Percentiles rank a stretch among this genome's conserved stretches.
These are phyloP conservation scores for Termitomyces sp. DNA, from an alignment of 1,284 basidiomycete species.

Conservation along the genomic window DNA sequence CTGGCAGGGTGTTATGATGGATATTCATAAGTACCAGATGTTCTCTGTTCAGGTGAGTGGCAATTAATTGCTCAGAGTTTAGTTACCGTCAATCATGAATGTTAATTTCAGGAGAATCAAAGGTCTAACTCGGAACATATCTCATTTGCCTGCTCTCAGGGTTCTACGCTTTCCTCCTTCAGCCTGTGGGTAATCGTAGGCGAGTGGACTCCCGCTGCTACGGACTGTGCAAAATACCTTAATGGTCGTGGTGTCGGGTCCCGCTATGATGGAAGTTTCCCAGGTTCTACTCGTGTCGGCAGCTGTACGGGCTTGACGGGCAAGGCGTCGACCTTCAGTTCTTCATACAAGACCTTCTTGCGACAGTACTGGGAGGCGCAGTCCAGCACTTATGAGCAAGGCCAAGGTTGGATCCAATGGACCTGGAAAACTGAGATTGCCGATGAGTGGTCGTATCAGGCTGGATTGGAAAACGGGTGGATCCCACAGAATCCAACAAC, in stretches of 20 bases:
- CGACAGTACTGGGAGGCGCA: constrained; percentile 86
- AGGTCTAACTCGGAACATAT: constrained; percentile 61
- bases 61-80: neutral
- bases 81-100: neutral
- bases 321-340: constrained; percentile 63
- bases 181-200: constrained; percentile 77
- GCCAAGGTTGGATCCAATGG: constrained; percentile 71
- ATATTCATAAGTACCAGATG: constrained; percentile 81
- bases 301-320: constrained; percentile 75
- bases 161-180: constrained; percentile 43
- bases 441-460: constrained; percentile 75
- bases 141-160: constrained; percentile 51
- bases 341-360: constrained; percentile 80
- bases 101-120: constrained; percentile 39
- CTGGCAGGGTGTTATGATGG: constrained; percentile 73
- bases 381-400: constrained; percentile 58
- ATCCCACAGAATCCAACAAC: constrained; percentile 57
- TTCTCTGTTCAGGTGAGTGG: constrained; percentile 56
- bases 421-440: constrained; percentile 67
- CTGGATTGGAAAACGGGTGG: constrained; percentile 77
- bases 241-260: constrained; percentile 69
- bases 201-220: constrained; percentile 81
- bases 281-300: constrained; percentile 65
- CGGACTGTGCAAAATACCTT: constrained; percentile 81
- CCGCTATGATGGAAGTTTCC: constrained; percentile 74